A percentile compares a stretch with the other conserved stretches of the same genome.
These are phyloP conservation scores for Metschnikowia continentalis DNA, from an alignment of 805 yeast genomes.

Conservation along the genomic window DNA sequence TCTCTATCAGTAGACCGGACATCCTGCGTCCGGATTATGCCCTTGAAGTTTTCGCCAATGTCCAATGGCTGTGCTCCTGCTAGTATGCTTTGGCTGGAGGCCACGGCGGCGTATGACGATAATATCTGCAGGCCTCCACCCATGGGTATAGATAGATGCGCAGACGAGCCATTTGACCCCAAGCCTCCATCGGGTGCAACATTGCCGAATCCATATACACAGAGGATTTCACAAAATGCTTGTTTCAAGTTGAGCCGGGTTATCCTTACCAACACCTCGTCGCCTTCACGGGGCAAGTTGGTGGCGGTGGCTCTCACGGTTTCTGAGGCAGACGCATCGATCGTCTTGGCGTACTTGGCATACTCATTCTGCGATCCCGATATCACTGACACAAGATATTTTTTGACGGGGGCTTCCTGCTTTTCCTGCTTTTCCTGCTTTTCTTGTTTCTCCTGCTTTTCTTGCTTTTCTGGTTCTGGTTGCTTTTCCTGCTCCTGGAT, in stretches of 20 bases:
- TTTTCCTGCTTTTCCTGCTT: no score
- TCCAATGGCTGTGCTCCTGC: constrained; percentile 49
- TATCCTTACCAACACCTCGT: constrained; percentile 73
- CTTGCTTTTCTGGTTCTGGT: constrained; percentile 5
- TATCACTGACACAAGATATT: constrained; percentile 29
- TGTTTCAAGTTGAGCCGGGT: constrained; percentile 63
- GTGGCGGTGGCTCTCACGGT: constrained; percentile 30
- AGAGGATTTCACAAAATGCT: constrained; percentile 70
- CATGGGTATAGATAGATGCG: constrained; percentile 36
- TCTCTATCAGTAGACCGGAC: constrained; percentile 90
- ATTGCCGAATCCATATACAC: constrained; percentile 59
- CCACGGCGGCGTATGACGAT: constrained; percentile 32
- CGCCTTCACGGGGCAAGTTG: constrained; percentile 77
- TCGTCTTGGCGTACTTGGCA: constrained; percentile 21
- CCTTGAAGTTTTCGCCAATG: constrained; percentile 85
- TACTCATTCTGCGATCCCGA: constrained; percentile 25
- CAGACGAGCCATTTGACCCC: constrained; percentile 50
- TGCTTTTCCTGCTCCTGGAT: constrained; percentile 6
- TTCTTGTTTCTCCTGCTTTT: no score
- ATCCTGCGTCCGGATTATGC: constrained; percentile 81
- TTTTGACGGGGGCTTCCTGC: constrained; percentile 15
- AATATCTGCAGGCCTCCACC: constrained; percentile 54
- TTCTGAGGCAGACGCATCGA: constrained; percentile 15
- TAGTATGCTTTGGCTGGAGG: constrained; percentile 38
- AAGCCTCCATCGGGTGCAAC: constrained; percentile 59